Percentiles rank a stretch among this genome's conserved stretches.
phyloP scores from a whole-genome alignment of 1,284 basidiomycete genomes.

The Polyporus tsugae region DNA sequence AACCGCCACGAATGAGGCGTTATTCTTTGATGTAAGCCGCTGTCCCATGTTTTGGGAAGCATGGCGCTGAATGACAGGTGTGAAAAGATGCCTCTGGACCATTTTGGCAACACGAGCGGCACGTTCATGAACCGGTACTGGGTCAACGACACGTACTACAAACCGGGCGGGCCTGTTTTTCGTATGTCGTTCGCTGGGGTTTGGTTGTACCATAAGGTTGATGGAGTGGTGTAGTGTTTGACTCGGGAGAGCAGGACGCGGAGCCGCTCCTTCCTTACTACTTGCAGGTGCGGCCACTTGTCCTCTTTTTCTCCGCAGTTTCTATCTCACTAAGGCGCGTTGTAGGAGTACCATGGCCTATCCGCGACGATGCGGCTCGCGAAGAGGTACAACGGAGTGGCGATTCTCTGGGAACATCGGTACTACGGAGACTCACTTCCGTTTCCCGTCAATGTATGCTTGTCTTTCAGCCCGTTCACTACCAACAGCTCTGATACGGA shows the following conservation, averaged over 20 bases:
- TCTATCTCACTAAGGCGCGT: too few species aligned
- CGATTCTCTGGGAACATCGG: slow-evolving; percentile 65
- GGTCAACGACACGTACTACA: slow-evolving; percentile 62
- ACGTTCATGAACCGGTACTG: slow-evolving; percentile 61
- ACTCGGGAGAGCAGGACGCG: slow-evolving; percentile 60
- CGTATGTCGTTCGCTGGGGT: slow-evolving; percentile 37
- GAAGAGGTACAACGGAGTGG: slow-evolving; percentile 54
- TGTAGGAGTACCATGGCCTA: slow-evolving; percentile 56
- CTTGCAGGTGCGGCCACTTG: slow-evolving; percentile 42
- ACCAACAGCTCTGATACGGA: neutral
- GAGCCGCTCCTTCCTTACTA: slow-evolving; percentile 58
- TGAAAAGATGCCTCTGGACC: slow-evolving; percentile 51
- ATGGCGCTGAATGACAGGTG: neutral
- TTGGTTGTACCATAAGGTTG: neutral
- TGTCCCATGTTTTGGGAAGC: neutral
- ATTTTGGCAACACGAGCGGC: slow-evolving; percentile 45
- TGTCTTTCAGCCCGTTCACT: neutral
- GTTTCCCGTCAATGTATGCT: slow-evolving; percentile 54
- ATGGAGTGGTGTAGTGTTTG: slow-evolving; percentile 48
- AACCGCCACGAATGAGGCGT: slow-evolving; percentile 30
- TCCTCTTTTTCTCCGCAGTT: neutral
- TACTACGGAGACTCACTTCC: slow-evolving; percentile 64
- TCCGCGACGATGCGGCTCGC: slow-evolving; percentile 58
- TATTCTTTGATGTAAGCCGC: slow-evolving; percentile 41
- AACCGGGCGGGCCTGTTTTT: slow-evolving; percentile 58